phyloP scores from a whole-genome alignment of 768 basidiomycete species.

The Podaxis sp. region DNA sequence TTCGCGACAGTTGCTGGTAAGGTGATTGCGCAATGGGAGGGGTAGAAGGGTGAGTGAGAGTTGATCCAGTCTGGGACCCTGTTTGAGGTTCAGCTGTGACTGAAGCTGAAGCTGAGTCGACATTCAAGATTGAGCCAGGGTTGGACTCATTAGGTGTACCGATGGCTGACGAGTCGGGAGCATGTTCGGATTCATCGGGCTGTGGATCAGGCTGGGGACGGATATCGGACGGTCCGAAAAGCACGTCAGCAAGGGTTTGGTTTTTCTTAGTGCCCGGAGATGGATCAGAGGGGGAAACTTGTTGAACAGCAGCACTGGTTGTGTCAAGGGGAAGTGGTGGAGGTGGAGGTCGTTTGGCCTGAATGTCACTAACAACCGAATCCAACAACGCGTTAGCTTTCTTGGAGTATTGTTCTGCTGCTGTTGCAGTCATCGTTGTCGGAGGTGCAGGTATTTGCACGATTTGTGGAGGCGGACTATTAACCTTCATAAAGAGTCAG shows the following conservation, averaged over 20 bases:
- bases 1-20: constrained; percentile 33
- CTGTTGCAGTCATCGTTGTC: constrained; percentile 23
- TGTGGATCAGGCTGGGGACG: constrained; percentile 7
- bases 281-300: constrained; percentile 14
- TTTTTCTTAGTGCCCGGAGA: constrained; percentile 50
- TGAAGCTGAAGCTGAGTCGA: neutral
- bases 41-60: constrained; percentile 19
- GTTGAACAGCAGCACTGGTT: constrained; percentile 12
- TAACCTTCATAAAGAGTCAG: constrained; percentile 35
- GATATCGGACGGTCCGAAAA: constrained; percentile 54
- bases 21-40: constrained; percentile 26
- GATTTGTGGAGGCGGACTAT: constrained; percentile 51
- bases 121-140: neutral
- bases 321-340: constrained; percentile 22
- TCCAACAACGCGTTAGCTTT: constrained; percentile 67
- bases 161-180: neutral
- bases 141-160: neutral
- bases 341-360: constrained; percentile 23
- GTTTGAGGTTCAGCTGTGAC: neutral
- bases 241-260: constrained; percentile 69
- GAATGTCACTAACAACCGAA: constrained; percentile 54
- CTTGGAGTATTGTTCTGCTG: constrained; percentile 41
- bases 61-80: constrained; percentile 11
- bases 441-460: constrained; percentile 33
- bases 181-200: constrained; percentile 14